Conservation (phyloP, 352 stramenopile genomes). For the Globisporangium solare region DNA sequence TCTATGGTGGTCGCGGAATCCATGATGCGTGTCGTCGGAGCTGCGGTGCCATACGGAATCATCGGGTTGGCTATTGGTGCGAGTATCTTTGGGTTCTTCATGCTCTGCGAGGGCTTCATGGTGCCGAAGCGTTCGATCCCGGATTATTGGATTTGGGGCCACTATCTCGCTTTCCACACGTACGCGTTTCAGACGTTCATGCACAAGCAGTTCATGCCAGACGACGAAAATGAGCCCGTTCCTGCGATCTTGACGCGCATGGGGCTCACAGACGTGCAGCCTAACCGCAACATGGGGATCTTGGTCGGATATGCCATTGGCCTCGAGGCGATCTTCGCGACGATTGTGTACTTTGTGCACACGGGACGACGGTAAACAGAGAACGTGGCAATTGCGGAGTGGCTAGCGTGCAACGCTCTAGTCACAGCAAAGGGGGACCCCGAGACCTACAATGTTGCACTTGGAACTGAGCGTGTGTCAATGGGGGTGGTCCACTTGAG, state of each 20-base stretch:
- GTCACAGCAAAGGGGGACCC: no score
- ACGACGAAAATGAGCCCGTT: not conserved
- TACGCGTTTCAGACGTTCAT: slow-evolving; percentile 86
- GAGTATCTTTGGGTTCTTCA: slow-evolving; percentile 84
- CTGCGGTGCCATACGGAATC: slow-evolving; percentile 79
- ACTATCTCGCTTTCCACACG: slow-evolving; percentile 86
- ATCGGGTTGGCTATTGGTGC: slow-evolving; percentile 79
- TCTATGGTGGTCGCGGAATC: slow-evolving; percentile 80
- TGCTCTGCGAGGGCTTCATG: slow-evolving; percentile 86
- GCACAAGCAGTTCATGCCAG: slow-evolving; percentile 60
- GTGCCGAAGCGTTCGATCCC: slow-evolving; percentile 59
- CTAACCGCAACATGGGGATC: slow-evolving; percentile 54
- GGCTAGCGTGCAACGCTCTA: no score
- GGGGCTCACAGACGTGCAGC: slow-evolving; percentile 53
- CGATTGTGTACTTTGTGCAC: slow-evolving; percentile 58
- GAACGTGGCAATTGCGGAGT: no score
- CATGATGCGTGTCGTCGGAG: slow-evolving; percentile 72
- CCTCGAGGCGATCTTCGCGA: slow-evolving; percentile 44
- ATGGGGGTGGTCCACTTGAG: no score
- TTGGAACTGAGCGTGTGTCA: no score
- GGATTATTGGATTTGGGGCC: slow-evolving; percentile 73
- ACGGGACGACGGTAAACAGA: slow-evolving; percentile 30
- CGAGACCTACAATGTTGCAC: no score
- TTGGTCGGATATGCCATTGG: slow-evolving; percentile 38
- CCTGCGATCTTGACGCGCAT: slow-evolving; percentile 12